Percentiles rank a stretch among this genome's conserved stretches.
These are phyloP conservation scores for Nitzschia palea DNA, from an alignment of 108 stramenopile genomes.

Conservation along the genomic window DNA sequence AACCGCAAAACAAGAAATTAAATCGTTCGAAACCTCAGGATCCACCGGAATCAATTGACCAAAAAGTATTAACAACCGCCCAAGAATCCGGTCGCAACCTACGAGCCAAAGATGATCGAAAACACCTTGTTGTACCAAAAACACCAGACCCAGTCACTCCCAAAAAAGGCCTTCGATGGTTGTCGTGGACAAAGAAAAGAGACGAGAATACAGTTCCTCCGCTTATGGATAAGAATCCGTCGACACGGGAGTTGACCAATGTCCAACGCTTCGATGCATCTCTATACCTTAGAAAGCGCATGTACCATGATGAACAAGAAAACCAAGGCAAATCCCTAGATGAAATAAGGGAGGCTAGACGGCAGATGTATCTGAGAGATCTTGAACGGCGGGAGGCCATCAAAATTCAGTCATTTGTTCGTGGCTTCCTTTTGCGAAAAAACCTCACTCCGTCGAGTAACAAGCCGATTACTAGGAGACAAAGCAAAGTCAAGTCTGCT, in stretches of 20 bases:
- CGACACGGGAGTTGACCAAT: not conserved
- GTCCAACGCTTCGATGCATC: conserved; percentile 4
- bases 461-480: not conserved
- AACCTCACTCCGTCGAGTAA: not conserved
- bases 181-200: not conserved
- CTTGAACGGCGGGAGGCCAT: conserved; percentile 14
- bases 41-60: not conserved
- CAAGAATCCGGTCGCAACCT: too few species aligned
- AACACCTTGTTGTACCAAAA: not conserved
- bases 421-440: not conserved
- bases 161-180: conserved; percentile 5
- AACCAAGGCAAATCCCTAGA: not conserved
- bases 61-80: not conserved
- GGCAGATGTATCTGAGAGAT: conserved; percentile 16
- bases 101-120: not conserved
- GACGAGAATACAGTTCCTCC: too few species aligned
- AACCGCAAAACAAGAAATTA: not conserved
- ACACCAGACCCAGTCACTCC: not conserved
- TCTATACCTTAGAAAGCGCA: conserved; percentile 2
- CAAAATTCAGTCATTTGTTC: conserved; percentile 7
- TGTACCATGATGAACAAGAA: conserved; percentile 15
- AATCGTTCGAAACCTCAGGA: not conserved
- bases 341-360: conserved; percentile 5
- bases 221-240: not conserved
- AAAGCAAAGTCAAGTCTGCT: not conserved